Evolutionary conservation across 495 filamentous ascomycete species (phyloP).

Genomic region (Tuber magnatum): DNA sequence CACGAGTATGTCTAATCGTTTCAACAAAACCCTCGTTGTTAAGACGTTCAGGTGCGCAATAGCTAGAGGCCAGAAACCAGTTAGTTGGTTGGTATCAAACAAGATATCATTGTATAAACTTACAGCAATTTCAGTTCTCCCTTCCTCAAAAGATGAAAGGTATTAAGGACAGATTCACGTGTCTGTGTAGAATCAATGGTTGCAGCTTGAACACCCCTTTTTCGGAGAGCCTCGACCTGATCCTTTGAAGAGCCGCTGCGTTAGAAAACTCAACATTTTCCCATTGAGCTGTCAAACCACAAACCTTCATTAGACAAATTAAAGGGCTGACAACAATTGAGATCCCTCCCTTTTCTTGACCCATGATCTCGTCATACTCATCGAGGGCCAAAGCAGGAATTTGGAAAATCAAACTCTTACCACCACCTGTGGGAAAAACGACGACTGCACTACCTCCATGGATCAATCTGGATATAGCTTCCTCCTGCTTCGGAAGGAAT

Average conservation of each 20-base stretch:
- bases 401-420: constrained; percentile 55
- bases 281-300: constrained; percentile 1
- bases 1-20: constrained; percentile 48
- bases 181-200: constrained; percentile 51
- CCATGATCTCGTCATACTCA: constrained; percentile 43
- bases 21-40: constrained; percentile 55
- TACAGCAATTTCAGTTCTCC: constrained; percentile 50
- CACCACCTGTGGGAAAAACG: constrained; percentile 56
- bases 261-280: neutral
- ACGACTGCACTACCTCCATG: constrained; percentile 49
- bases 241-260: constrained; percentile 38
- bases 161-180: constrained; percentile 46
- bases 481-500: constrained; percentile 52
- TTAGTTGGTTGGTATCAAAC: constrained; percentile 7
- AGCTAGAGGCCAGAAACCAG: constrained; percentile 12
- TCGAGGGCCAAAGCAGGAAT: constrained; percentile 52
- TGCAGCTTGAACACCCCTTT: constrained; percentile 48
- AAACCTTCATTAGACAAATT: constrained; percentile 52
- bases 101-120: constrained; percentile 5
- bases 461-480: constrained; percentile 48
- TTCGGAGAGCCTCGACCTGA: constrained; percentile 50
- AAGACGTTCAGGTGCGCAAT: constrained; percentile 54
- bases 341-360: constrained; percentile 40
- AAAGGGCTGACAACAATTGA: constrained; percentile 52
- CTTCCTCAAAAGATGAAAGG: constrained; percentile 45